Evolutionary conservation across 2,329 filamentous ascomycete species (phyloP).

Genomic region (Fusarium nodosum): DNA sequence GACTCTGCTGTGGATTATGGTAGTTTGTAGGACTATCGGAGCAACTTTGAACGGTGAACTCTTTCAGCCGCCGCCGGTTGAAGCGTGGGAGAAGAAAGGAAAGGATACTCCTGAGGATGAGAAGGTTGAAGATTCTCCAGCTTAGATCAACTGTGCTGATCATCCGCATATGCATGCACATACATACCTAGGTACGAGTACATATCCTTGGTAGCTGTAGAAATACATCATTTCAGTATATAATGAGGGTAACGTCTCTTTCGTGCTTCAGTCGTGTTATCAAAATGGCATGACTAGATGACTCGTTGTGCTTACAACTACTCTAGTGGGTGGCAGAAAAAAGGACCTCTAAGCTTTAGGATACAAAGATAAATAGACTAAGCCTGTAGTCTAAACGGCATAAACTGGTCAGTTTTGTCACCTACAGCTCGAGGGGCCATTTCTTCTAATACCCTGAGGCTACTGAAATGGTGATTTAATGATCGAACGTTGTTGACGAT

Average conservation of each 20-base stretch:
- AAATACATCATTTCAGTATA: not conserved
- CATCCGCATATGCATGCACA: not conserved
- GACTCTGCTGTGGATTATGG: slow-evolving; percentile 40
- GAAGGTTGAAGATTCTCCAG: slow-evolving; percentile 1
- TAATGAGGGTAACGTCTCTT: not conserved
- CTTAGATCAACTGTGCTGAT: not conserved
- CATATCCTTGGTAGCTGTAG: not conserved
- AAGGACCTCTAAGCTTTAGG: no score
- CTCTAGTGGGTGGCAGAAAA: no score
- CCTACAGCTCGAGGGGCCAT: no score
- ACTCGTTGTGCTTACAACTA: not conserved
- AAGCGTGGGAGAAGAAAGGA: slow-evolving; percentile 14
- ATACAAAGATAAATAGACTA: no score
- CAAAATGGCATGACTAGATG: rapidly evolving
- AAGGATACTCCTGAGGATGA: not conserved
- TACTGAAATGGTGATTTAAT: no score
- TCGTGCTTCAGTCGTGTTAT: rapidly evolving
- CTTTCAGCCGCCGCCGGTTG: slow-evolving; percentile 18
- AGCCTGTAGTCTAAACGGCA: no score
- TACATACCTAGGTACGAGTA: not conserved
- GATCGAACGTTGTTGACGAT: slow-evolving; percentile 3
- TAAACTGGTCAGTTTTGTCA: no score
- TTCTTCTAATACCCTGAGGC: no score
- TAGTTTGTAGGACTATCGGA: slow-evolving; percentile 26
- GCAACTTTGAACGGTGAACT: slow-evolving; percentile 20